A percentile compares a stretch with the other conserved stretches of the same genome.
Evolutionary conservation across 2,329 filamentous ascomycete species (phyloP).

Genomic region (Harringtonia aguacate): DNA sequence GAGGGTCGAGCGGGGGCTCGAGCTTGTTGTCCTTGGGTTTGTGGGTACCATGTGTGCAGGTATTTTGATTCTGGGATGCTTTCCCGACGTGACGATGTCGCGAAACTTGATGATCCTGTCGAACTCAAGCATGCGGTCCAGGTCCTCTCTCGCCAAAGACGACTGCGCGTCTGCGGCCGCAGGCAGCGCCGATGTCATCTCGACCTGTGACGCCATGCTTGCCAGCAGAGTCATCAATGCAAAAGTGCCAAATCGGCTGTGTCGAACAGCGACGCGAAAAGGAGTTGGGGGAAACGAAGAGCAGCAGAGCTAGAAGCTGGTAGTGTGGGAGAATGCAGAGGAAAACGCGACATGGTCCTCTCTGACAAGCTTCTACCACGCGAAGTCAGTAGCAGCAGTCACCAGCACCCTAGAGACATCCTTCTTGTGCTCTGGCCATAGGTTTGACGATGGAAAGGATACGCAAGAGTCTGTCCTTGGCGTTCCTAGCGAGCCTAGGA

Average conservation of each 20-base stretch:
- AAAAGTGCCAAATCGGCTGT: too few species aligned
- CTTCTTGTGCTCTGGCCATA: background rate
- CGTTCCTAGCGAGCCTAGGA: too few species aligned
- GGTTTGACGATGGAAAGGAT: background rate
- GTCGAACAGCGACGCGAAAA: too few species aligned
- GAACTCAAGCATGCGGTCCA: constrained; percentile 57
- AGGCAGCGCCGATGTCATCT: background rate
- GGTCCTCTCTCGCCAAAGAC: constrained; percentile 31
- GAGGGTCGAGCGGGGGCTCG: constrained; percentile 7
- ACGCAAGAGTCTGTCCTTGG: background rate
- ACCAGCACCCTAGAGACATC: too few species aligned
- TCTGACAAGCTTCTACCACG: too few species aligned
- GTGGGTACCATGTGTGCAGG: constrained; percentile 26
- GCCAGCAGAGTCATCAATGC: background rate
- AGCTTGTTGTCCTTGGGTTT: constrained; percentile 10
- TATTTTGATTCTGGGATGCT: constrained; percentile 52
- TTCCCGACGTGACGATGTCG: constrained; percentile 71
- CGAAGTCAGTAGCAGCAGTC: too few species aligned
- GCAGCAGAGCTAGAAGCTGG: background rate
- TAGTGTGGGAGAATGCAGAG: too few species aligned
- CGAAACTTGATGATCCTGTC: constrained; percentile 71
- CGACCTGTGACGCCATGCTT: constrained; percentile 13
- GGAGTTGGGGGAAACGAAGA: background rate
- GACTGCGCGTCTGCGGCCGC: background rate
- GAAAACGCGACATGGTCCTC: too few species aligned